A percentile compares a stretch with the other conserved stretches of the same genome.
These are phyloP conservation scores for Cornus kousa DNA, from an alignment of 148 eudicot species.

Conservation along the genomic window DNA sequence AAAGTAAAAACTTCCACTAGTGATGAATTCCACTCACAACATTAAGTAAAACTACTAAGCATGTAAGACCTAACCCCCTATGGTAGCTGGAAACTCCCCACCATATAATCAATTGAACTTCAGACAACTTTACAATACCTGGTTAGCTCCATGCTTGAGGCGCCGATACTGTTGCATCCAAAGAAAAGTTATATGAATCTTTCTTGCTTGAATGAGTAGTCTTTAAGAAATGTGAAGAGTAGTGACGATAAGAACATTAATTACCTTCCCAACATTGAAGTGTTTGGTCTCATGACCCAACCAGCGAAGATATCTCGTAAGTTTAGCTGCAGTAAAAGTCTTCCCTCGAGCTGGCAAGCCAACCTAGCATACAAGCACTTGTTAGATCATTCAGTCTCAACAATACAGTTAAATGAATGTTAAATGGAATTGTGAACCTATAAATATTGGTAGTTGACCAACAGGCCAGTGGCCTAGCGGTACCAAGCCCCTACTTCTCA, in stretches of 20 bases:
- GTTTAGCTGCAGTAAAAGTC: conserved; percentile 96
- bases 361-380: conserved; percentile 39
- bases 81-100: not conserved
- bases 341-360: conserved; percentile 99
- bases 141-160: conserved; percentile 88
- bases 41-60: not conserved
- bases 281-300: conserved; percentile 98
- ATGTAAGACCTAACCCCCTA: not conserved
- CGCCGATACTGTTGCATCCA: conserved; percentile 80
- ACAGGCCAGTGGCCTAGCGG: no score
- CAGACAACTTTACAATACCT: conserved; percentile 42
- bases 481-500: no score
- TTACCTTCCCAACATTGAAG: conserved; percentile 98
- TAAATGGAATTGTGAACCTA: conserved; percentile 3
- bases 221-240: conserved; percentile 2
- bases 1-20: not conserved
- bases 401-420: not conserved
- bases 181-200: conserved; percentile 23
- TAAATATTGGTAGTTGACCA: not conserved
- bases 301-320: conserved; percentile 97
- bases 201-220: conserved; percentile 12
- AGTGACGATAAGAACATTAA: conserved; percentile 13
- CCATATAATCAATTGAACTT: not conserved
- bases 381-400: conserved; percentile 6
- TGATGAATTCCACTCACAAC: not conserved